These are phyloP conservation scores for Globisporangium canariense DNA, from an alignment of 352 stramenopile species.

Conservation along the genomic window DNA sequence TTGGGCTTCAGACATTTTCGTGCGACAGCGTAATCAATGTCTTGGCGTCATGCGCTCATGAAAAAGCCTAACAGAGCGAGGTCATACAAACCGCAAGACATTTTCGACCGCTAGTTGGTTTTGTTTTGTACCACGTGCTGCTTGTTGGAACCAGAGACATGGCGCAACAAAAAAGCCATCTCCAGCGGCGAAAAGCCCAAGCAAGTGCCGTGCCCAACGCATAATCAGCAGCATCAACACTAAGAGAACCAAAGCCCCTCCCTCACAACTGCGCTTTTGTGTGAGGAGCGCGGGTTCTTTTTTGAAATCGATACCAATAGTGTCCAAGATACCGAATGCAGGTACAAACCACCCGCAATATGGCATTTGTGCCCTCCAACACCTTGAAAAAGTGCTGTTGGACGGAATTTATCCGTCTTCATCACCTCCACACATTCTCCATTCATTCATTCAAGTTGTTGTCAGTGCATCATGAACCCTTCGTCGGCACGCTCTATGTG, in stretches of 20 bases:
- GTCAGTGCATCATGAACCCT: not conserved
- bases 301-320: too few species aligned
- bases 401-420: too few species aligned
- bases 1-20: too few species aligned
- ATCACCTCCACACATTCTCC: too few species aligned
- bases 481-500: not conserved
- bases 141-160: conserved; percentile 9
- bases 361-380: too few species aligned
- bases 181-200: not conserved
- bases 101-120: not conserved
- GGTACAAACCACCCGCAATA: too few species aligned
- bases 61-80: not conserved
- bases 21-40: conserved; percentile 1
- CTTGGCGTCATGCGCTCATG: not conserved
- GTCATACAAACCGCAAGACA: not conserved
- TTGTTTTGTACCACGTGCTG: not conserved
- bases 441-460: too few species aligned
- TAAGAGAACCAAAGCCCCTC: too few species aligned
- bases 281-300: too few species aligned
- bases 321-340: too few species aligned
- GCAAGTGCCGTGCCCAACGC: not conserved
- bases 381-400: too few species aligned
- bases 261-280: conserved; percentile 1
- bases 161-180: not conserved
- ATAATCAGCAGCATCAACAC: conserved; percentile 1